Conservation (phyloP, 2,329 filamentous ascomycete species). For the Nakataea oryzae region DNA sequence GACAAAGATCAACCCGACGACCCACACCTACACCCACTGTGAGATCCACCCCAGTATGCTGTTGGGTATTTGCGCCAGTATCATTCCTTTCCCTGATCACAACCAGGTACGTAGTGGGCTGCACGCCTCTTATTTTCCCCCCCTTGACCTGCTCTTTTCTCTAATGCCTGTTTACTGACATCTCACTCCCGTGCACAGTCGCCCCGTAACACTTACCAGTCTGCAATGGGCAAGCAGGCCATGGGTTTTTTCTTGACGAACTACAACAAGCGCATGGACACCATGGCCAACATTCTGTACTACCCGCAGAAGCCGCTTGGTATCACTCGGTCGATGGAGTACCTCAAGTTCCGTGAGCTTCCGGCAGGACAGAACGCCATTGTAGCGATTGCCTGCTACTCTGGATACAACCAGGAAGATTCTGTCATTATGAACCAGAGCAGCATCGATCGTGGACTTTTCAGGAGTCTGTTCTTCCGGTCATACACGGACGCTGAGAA, state of each 20-base stretch:
- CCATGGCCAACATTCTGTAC: constrained; percentile 98
- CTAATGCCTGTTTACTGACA: constrained; percentile 13
- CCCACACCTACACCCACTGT: constrained; percentile 93
- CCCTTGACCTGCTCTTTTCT: constrained; percentile 1
- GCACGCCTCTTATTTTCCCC: not conserved
- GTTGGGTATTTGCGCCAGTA: constrained; percentile 93
- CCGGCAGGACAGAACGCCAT: constrained; percentile 97
- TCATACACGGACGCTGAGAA: constrained; percentile 97
- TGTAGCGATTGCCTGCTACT: constrained; percentile 94
- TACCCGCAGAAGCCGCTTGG: constrained; percentile 97
- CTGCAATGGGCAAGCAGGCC: constrained; percentile 99
- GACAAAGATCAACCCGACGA: constrained; percentile 75
- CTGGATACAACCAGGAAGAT: constrained; percentile 99
- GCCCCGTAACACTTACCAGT: constrained; percentile 97
- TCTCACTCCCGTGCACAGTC: constrained; percentile 44
- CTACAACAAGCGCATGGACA: constrained; percentile 95
- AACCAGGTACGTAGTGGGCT: constrained; percentile 55
- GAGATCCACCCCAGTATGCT: constrained; percentile 99
- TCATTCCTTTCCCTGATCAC: constrained; percentile 99
- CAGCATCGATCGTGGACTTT: constrained; percentile 93
- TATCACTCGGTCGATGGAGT: constrained; percentile 96
- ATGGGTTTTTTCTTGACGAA: constrained; percentile 99
- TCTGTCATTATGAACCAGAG: constrained; percentile 99
- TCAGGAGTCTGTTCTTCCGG: constrained; percentile 95
- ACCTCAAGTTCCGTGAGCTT: constrained; percentile 92